A percentile compares a stretch with the other conserved stretches of the same genome.
Evolutionary conservation across 257 asterid genomes (phyloP).

Genomic region (Nicotiana tabacum): DNA sequence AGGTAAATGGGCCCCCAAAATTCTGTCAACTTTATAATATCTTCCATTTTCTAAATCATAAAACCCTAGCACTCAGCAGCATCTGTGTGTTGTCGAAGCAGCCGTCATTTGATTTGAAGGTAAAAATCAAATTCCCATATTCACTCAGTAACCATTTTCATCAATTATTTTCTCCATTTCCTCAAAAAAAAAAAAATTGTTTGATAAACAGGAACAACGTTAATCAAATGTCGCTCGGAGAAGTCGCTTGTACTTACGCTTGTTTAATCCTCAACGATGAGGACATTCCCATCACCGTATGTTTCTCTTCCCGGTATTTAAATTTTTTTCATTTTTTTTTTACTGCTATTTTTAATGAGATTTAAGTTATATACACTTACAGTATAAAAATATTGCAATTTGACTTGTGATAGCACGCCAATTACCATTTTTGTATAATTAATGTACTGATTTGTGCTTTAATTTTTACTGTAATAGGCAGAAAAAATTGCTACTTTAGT

Average conservation of each 20-base stretch:
- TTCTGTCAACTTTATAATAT: neutral
- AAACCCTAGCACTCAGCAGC: neutral
- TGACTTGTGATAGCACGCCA: neutral
- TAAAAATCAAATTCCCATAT: neutral
- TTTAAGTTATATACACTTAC: too few relatives aligned
- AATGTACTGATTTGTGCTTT: neutral
- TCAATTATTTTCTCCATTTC: neutral
- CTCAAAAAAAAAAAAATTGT: too few relatives aligned
- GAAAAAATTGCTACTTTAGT: constrained; percentile 53
- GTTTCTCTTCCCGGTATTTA: too few relatives aligned
- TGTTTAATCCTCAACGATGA: constrained; percentile 61
- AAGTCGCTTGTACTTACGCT: constrained; percentile 59
- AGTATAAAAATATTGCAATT: too few relatives aligned
- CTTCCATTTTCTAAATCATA: neutral
- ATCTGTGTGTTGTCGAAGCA: too few relatives aligned
- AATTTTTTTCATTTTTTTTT: neutral
- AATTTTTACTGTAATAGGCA: constrained; percentile 26
- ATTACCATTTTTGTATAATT: neutral
- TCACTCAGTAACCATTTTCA: neutral
- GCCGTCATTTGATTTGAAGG: neutral
- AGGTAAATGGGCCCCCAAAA: neutral
- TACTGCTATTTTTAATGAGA: neutral
- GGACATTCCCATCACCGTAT: constrained; percentile 57
- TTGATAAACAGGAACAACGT: too few relatives aligned
- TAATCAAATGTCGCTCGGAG: constrained; percentile 41